Conservation (phyloP, 139 green algal genomes). For the Gonium pectorale region DNA sequence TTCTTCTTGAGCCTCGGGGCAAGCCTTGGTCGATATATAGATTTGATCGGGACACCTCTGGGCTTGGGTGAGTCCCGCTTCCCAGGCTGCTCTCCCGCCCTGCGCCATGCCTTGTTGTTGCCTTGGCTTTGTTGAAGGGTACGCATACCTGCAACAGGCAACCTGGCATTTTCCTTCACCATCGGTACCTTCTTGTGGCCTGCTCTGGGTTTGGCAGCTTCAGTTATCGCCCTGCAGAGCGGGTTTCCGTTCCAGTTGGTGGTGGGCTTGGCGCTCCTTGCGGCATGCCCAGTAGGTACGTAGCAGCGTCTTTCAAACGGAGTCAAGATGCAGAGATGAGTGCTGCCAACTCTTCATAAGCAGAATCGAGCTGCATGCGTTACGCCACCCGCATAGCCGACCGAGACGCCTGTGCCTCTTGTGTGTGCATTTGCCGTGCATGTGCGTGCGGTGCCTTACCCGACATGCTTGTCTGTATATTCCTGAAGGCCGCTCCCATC, state of each 20-base stretch:
- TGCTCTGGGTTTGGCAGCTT: slow-evolving; percentile 4
- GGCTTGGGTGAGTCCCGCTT: neutral
- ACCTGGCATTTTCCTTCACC: slow-evolving; percentile 11
- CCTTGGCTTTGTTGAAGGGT: neutral
- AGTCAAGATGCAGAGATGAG: no score
- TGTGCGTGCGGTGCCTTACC: neutral
- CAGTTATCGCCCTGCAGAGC: neutral
- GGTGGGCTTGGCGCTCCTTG: slow-evolving; percentile 17
- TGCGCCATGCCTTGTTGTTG: neutral
- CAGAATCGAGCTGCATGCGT: neutral
- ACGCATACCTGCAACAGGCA: no score
- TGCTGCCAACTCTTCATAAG: no score
- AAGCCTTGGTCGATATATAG: neutral
- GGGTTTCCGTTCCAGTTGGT: neutral
- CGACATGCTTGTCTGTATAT: neutral
- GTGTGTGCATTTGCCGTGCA: neutral
- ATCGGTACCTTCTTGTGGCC: slow-evolving; percentile 35
- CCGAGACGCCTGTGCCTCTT: neutral
- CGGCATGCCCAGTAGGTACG: slow-evolving; percentile 34
- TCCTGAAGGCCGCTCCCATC: neutral
- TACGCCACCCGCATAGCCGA: neutral
- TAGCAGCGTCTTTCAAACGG: no score
- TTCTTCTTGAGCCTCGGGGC: slow-evolving; percentile 1
- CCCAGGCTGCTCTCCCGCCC: neutral
- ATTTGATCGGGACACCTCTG: neutral